These are phyloP conservation scores for Gaillardinia entomophila DNA, from an alignment of 805 yeast species.

Conservation along the genomic window DNA sequence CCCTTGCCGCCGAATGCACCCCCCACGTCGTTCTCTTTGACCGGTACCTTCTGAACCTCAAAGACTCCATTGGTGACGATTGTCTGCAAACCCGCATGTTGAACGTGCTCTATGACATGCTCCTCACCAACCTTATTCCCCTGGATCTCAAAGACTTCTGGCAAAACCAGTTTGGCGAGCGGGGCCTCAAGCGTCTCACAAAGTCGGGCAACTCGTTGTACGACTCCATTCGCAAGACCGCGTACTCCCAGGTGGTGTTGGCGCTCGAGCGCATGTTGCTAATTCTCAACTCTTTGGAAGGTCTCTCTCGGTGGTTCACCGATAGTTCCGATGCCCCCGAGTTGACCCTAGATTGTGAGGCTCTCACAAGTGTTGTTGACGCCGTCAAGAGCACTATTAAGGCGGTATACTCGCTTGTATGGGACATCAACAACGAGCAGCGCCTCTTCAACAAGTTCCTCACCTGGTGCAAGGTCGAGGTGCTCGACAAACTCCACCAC, in stretches of 20 bases:
- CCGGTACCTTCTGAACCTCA: conserved; percentile 26
- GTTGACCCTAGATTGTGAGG: conserved; percentile 5
- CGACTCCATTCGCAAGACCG: conserved; percentile 42
- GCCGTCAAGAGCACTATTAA: conserved; percentile 22
- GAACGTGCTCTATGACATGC: conserved; percentile 34
- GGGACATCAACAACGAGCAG: conserved; percentile 43
- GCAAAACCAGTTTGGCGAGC: conserved; percentile 60
- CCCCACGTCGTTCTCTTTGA: conserved; percentile 23
- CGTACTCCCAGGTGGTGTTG: conserved; percentile 48
- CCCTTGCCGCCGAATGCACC: conserved; percentile 14
- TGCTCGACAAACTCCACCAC: conserved; percentile 30
- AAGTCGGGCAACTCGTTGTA: conserved; percentile 45
- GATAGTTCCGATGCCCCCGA: conserved; percentile 7
- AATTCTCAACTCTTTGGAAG: conserved; percentile 35
- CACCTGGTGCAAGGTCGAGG: conserved; percentile 36
- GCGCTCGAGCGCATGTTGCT: conserved; percentile 51
- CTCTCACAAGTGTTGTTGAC: conserved; percentile 3
- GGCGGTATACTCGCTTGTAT: conserved; percentile 29
- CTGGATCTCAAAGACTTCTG: conserved; percentile 51
- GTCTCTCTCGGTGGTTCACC: conserved; percentile 33
- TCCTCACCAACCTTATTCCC: conserved; percentile 52
- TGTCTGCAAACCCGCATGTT: conserved; percentile 11
- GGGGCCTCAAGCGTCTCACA: conserved; percentile 54
- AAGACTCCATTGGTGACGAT: conserved; percentile 16
- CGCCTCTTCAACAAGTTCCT: conserved; percentile 39